phyloP scores from a whole-genome alignment of 2,329 filamentous ascomycete genomes.

The Colletotrichum australisinense region DNA sequence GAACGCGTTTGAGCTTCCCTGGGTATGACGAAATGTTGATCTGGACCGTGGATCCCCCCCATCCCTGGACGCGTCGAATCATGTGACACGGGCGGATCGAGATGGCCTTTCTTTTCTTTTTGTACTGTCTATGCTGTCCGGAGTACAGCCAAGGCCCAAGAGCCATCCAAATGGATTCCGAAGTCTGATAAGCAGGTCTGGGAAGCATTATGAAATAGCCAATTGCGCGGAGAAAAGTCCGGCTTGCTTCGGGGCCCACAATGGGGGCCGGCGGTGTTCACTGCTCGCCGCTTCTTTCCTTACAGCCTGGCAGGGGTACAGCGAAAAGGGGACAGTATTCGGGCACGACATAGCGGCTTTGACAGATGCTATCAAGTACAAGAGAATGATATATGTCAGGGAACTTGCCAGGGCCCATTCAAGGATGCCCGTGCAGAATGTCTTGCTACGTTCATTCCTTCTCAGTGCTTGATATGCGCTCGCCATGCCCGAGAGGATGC shows the following conservation, averaged over 20 bases:
- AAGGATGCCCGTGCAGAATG: neutral
- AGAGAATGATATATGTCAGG: neutral
- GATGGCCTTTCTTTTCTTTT: neutral
- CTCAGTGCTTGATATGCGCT: neutral
- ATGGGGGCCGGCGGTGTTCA: too few relatives aligned
- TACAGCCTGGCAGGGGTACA: neutral
- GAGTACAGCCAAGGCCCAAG: too few relatives aligned
- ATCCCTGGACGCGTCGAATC: neutral
- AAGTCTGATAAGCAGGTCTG: too few relatives aligned
- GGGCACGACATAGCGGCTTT: neutral
- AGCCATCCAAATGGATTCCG: too few relatives aligned
- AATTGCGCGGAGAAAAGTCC: neutral
- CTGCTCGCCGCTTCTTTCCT: neutral
- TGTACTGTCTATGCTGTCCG: neutral
- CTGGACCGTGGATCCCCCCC: neutral
- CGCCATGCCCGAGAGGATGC: neutral
- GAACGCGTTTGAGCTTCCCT: neutral
- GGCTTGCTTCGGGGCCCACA: too few relatives aligned
- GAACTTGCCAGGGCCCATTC: neutral
- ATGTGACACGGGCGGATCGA: neutral
- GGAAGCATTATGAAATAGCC: neutral
- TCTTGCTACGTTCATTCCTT: too few relatives aligned
- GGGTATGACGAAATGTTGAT: conserved; percentile 12
- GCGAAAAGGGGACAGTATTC: neutral
- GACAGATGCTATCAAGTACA: neutral